These are phyloP conservation scores for Thinopyrum elongatum DNA, from an alignment of 176 grass and related monocot species.

Conservation along the genomic window DNA sequence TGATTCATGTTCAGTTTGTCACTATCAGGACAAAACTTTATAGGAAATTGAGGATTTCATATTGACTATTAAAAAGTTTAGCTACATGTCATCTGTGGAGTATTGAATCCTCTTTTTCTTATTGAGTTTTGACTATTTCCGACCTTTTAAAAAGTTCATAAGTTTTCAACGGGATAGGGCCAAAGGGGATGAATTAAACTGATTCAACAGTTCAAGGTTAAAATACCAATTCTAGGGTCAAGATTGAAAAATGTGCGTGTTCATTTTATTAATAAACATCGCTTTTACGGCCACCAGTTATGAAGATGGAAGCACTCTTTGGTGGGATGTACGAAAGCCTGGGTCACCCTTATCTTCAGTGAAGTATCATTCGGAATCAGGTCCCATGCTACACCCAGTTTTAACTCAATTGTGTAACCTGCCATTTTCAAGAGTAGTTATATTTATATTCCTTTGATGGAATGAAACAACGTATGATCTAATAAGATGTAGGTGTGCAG, in stretches of 20 bases:
- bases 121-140: too few relatives aligned
- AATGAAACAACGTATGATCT: constrained; percentile 16
- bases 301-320: constrained; percentile 97
- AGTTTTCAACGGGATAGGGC: too few relatives aligned
- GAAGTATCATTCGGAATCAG: constrained; percentile 91
- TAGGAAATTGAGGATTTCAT: too few relatives aligned
- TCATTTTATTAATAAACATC: constrained; percentile 3
- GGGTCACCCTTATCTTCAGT: constrained; percentile 55
- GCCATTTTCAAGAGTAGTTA: background rate
- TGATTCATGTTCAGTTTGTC: too few relatives aligned
- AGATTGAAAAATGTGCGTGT: background rate
- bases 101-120: too few relatives aligned
- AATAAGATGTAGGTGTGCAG: constrained; percentile 48
- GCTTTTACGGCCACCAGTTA: constrained; percentile 54
- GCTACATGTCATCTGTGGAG: too few relatives aligned
- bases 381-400: constrained; percentile 26
- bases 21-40: too few relatives aligned
- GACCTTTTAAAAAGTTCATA: too few relatives aligned
- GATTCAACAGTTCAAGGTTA: background rate
- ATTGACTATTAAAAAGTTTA: too few relatives aligned
- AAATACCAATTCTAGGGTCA: background rate
- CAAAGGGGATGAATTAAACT: background rate
- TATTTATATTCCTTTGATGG: constrained; percentile 15
- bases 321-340: constrained; percentile 92
- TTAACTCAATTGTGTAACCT: background rate